These are phyloP conservation scores for Fusarium sororula DNA, from an alignment of 2,329 filamentous ascomycete species.

Conservation along the genomic window DNA sequence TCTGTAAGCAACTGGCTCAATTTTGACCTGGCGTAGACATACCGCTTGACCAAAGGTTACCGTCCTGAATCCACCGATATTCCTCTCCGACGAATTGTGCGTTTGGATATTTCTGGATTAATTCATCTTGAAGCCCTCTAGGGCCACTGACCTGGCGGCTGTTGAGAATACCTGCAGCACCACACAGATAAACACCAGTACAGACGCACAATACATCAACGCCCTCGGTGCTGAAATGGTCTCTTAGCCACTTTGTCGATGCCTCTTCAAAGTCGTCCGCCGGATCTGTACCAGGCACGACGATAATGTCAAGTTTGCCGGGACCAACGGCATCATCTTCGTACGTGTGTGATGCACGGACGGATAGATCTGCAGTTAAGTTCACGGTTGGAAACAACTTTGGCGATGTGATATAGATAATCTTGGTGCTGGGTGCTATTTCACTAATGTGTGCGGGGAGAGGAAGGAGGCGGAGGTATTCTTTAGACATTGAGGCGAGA, in stretches of 20 bases:
- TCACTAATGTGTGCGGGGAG: conserved; percentile 50
- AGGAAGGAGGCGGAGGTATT: conserved; percentile 51
- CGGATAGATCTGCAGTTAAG: conserved; percentile 52
- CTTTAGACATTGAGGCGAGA: conserved; percentile 55
- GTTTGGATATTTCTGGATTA: conserved; percentile 51
- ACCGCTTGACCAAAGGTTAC: conserved; percentile 65
- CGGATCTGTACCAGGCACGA: conserved; percentile 62
- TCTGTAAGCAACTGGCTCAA: background rate
- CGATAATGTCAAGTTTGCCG: conserved; percentile 60
- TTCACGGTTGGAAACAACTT: conserved; percentile 48
- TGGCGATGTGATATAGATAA: conserved; percentile 58
- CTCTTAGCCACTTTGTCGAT: conserved; percentile 54
- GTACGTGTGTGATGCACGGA: conserved; percentile 56
- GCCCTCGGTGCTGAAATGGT: conserved; percentile 49
- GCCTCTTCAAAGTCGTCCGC: conserved; percentile 43
- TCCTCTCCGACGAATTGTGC: conserved; percentile 56
- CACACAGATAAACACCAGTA: conserved; percentile 60
- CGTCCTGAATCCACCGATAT: conserved; percentile 61
- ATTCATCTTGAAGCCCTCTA: conserved; percentile 52
- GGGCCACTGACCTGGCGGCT: conserved; percentile 59
- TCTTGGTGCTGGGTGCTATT: conserved; percentile 54
- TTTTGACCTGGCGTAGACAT: conserved; percentile 33
- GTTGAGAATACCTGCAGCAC: conserved; percentile 57
- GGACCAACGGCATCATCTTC: conserved; percentile 58
- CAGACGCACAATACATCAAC: conserved; percentile 63